These are phyloP conservation scores for Acrodontium crateriforme DNA, from an alignment of 2,329 filamentous ascomycete species.

Conservation along the genomic window DNA sequence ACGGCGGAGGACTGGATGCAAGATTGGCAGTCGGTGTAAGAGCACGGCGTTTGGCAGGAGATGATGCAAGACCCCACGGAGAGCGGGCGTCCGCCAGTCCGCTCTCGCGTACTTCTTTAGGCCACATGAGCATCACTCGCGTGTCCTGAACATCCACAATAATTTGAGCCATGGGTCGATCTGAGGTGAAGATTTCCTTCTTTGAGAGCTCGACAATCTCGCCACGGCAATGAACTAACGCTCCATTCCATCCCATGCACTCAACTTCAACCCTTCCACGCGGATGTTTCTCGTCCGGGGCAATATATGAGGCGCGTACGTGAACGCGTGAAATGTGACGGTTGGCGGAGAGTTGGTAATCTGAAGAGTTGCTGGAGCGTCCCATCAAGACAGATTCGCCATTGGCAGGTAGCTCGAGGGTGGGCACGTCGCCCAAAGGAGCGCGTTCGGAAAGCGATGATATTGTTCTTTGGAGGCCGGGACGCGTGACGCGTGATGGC, in stretches of 20 bases:
- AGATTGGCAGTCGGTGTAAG: conserved; percentile 26
- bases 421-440: conserved; percentile 72
- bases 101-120: conserved; percentile 38
- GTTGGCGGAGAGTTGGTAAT: conserved; percentile 86
- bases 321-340: conserved; percentile 88
- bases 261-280: conserved; percentile 72
- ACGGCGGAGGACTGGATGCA: conserved; percentile 49
- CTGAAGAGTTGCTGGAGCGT: conserved; percentile 85
- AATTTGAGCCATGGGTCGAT: conserved; percentile 76
- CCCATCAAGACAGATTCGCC: conserved; percentile 79
- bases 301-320: conserved; percentile 72
- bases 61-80: conserved; percentile 47
- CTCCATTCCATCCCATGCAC: conserved; percentile 91
- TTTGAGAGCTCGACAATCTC: conserved; percentile 75
- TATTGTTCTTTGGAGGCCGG: conserved; percentile 44
- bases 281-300: conserved; percentile 52
- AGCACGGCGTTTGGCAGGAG: conserved; percentile 36
- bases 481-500: conserved; percentile 41
- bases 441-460: conserved; percentile 62
- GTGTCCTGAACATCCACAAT: conserved; percentile 93
- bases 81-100: conserved; percentile 47
- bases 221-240: conserved; percentile 83
- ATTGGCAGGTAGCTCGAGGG: conserved; percentile 64
- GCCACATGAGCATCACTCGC: conserved; percentile 82
- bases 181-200: conserved; percentile 78